A percentile compares a stretch with the other conserved stretches of the same genome.
These are phyloP conservation scores for Dendrocalamus sinicus DNA, from an alignment of 176 grass and related monocot species.

Conservation along the genomic window DNA sequence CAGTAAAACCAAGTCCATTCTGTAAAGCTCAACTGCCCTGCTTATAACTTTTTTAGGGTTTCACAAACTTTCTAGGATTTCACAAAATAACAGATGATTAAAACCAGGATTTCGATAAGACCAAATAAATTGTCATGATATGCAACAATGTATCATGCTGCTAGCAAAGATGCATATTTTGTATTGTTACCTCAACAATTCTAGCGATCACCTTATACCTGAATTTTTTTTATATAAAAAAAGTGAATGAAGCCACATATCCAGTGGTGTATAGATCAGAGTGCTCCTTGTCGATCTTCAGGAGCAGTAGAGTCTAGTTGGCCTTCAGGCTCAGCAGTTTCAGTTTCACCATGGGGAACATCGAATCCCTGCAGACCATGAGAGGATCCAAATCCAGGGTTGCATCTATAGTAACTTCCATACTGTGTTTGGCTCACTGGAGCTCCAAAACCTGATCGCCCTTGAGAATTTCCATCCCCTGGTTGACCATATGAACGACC, in stretches of 20 bases:
- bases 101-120: background rate
- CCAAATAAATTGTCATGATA: background rate
- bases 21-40: background rate
- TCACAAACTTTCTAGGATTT: background rate
- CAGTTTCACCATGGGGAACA: constrained; percentile 31
- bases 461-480: background rate
- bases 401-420: constrained; percentile 1
- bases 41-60: background rate
- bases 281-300: constrained; percentile 30
- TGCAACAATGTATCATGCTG: background rate
- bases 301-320: constrained; percentile 3
- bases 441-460: constrained; percentile 14
- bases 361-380: constrained; percentile 23
- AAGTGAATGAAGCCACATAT: background rate
- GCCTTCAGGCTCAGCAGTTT: constrained; percentile 27
- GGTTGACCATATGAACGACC: background rate
- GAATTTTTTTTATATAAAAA: background rate
- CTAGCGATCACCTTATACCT: background rate
- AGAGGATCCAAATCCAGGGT: background rate
- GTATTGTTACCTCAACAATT: background rate
- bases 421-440: constrained; percentile 3
- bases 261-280: background rate
- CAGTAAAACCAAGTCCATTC: background rate
- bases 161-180: background rate
- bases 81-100: background rate